phyloP scores from a whole-genome alignment of 2,329 filamentous ascomycete species.

The Cercospora beticola region DNA sequence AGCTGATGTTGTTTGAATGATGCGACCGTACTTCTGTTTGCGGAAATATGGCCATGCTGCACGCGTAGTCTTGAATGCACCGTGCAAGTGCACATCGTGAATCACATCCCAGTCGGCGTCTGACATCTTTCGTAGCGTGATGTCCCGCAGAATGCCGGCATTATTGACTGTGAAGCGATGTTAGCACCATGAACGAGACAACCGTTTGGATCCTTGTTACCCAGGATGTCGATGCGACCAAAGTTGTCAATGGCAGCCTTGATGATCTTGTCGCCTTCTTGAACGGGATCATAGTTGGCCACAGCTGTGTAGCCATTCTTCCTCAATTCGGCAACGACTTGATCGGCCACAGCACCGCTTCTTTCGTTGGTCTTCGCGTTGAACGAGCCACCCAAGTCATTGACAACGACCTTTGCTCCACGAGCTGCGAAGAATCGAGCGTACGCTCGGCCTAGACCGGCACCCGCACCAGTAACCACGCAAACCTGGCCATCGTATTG shows the following conservation, averaged over 20 bases:
- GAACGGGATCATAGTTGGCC: slow-evolving; percentile 92
- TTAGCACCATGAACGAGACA: background rate
- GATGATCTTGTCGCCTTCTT: slow-evolving; percentile 90
- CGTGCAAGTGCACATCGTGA: slow-evolving; percentile 84
- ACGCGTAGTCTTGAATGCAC: slow-evolving; percentile 94
- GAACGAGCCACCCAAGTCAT: slow-evolving; percentile 88
- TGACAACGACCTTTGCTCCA: slow-evolving; percentile 90
- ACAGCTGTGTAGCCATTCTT: slow-evolving; percentile 88
- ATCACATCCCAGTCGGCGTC: slow-evolving; percentile 94
- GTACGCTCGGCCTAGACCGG: slow-evolving; percentile 77
- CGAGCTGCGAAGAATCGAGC: slow-evolving; percentile 83
- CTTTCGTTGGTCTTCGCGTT: slow-evolving; percentile 89
- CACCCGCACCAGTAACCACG: slow-evolving; percentile 79
- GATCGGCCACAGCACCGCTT: slow-evolving; percentile 64
- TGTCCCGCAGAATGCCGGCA: slow-evolving; percentile 86
- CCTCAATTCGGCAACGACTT: slow-evolving; percentile 77
- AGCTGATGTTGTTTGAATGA: slow-evolving; percentile 93
- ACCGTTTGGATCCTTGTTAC: slow-evolving; percentile 56
- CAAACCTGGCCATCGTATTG: slow-evolving; percentile 84
- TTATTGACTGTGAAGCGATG: slow-evolving; percentile 70
- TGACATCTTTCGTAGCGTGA: slow-evolving; percentile 97
- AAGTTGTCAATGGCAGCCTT: slow-evolving; percentile 75
- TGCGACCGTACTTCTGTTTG: slow-evolving; percentile 95
- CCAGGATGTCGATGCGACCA: slow-evolving; percentile 81
- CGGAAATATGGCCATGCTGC: slow-evolving; percentile 98